Conservation (phyloP, 345 rosid genomes). For the Pseudoturritis turrita region DNA sequence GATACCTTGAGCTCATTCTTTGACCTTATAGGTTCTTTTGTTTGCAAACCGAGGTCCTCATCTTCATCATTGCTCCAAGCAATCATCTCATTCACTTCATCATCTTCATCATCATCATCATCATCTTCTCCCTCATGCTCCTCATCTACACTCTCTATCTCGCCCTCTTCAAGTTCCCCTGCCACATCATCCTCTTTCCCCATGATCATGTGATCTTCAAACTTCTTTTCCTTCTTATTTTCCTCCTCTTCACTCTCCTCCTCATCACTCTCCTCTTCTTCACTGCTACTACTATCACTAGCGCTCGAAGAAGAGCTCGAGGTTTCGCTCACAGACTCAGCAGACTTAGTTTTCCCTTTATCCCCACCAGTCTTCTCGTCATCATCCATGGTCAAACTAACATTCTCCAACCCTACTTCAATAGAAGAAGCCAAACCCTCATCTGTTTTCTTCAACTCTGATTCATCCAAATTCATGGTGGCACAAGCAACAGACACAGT, state of each 20-base stretch:
- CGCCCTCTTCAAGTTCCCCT: constrained; percentile 41
- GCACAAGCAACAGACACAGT: background rate
- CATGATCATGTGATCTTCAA: background rate
- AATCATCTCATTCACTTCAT: constrained; percentile 43
- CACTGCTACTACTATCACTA: constrained; percentile 30
- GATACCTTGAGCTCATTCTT: constrained; percentile 79
- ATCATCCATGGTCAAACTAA: constrained; percentile 37
- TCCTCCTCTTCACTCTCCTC: constrained; percentile 23
- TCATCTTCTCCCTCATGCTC: constrained; percentile 24
- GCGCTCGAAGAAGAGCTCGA: constrained; percentile 44
- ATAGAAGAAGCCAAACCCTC: constrained; percentile 36
- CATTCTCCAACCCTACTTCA: constrained; percentile 46
- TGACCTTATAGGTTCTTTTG: constrained; percentile 63
- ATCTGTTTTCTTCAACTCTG: constrained; percentile 27
- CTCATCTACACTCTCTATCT: constrained; percentile 33
- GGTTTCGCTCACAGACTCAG: constrained; percentile 41
- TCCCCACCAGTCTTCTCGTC: constrained; percentile 19
- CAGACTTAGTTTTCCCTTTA: constrained; percentile 27
- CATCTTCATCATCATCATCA: constrained; percentile 34
- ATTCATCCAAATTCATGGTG: constrained; percentile 34
- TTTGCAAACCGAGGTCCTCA: constrained; percentile 38
- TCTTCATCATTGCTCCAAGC: constrained; percentile 45
- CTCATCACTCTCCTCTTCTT: constrained; percentile 26
- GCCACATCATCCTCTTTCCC: constrained; percentile 10
- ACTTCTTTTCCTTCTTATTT: constrained; percentile 16